phyloP scores from a whole-genome alignment of 257 asterid genomes.

The Linderniella brevidens region DNA sequence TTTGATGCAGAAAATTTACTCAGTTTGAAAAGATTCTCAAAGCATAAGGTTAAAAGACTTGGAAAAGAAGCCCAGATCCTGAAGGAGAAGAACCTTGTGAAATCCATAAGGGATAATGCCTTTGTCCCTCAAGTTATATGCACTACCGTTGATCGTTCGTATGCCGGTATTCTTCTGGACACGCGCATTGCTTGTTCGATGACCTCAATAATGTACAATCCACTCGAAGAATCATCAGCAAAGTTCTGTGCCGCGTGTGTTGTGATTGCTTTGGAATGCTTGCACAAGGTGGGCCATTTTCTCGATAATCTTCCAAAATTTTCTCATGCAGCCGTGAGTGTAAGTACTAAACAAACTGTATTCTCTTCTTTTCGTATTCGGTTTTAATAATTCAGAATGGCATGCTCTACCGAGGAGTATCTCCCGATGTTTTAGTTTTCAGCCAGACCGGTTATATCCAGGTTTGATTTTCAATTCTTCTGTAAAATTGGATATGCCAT shows the following conservation, averaged over 20 bases:
- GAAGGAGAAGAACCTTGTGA: constrained; percentile 63
- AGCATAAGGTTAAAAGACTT: constrained; percentile 54
- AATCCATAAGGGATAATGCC: constrained; percentile 26
- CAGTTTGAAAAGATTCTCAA: constrained; percentile 78
- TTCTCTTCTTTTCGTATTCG: constrained; percentile 8
- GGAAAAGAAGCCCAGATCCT: constrained; percentile 60
- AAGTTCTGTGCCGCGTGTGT: constrained; percentile 76
- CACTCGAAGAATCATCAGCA: constrained; percentile 68
- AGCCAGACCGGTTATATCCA: constrained; percentile 70
- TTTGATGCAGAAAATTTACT: constrained; percentile 49
- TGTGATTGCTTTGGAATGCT: constrained; percentile 58
- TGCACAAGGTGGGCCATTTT: constrained; percentile 54
- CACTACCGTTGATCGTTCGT: constrained; percentile 57
- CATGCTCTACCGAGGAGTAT: constrained; percentile 69
- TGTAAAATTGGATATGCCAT: neutral
- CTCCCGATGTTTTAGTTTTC: constrained; percentile 65
- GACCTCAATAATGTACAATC: constrained; percentile 39
- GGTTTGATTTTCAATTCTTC: constrained; percentile 20
- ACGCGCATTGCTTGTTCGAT: constrained; percentile 56
- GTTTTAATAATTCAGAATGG: constrained; percentile 33
- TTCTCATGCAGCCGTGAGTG: constrained; percentile 1
- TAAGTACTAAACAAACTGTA: neutral
- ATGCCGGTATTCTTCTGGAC: constrained; percentile 68
- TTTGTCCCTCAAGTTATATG: constrained; percentile 73
- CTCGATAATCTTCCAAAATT: constrained; percentile 6